These are phyloP conservation scores for Phytomonas francai DNA, from an alignment of 208 protist genomes.

Conservation along the genomic window DNA sequence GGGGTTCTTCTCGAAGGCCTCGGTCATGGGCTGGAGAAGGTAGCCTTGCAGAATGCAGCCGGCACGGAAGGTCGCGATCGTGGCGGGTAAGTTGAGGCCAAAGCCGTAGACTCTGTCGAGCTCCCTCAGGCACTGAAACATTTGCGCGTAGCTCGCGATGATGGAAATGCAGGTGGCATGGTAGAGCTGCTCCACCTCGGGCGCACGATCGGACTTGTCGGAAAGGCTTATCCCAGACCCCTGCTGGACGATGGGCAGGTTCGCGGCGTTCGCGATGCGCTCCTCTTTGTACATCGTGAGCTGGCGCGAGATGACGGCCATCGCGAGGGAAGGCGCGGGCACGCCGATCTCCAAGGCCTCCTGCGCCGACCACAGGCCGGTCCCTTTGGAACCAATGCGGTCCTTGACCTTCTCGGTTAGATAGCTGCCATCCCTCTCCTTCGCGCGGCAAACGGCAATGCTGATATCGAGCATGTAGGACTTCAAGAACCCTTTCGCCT, in stretches of 20 bases:
- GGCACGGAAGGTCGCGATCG: constrained; percentile 87
- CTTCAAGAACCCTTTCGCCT: constrained; percentile 86
- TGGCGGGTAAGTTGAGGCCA: constrained; percentile 81
- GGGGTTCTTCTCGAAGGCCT: constrained; percentile 81
- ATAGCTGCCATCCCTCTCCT: constrained; percentile 74
- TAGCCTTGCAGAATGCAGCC: constrained; percentile 88
- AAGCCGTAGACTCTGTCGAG: constrained; percentile 85
- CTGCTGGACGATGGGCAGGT: constrained; percentile 21
- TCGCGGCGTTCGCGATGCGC: constrained; percentile 69
- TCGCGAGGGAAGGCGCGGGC: constrained; percentile 87
- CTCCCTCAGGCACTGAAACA: constrained; percentile 89
- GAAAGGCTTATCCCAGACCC: constrained; percentile 12
- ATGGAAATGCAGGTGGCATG: constrained; percentile 75
- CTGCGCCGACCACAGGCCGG: constrained; percentile 94
- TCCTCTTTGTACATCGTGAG: constrained; percentile 91
- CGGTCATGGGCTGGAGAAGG: constrained; percentile 82
- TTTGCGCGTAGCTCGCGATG: constrained; percentile 88
- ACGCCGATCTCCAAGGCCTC: constrained; percentile 91
- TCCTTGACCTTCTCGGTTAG: constrained; percentile 95
- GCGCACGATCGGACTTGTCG: constrained; percentile 46
- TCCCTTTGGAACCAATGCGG: constrained; percentile 96
- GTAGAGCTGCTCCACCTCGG: constrained; percentile 65
- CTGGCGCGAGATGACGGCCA: constrained; percentile 90
- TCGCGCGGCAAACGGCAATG: constrained; percentile 90
- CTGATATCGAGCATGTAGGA: constrained; percentile 99